Evolutionary conservation across 2,329 filamentous ascomycete species (phyloP).

Genomic region (Claviceps fusiformis): DNA sequence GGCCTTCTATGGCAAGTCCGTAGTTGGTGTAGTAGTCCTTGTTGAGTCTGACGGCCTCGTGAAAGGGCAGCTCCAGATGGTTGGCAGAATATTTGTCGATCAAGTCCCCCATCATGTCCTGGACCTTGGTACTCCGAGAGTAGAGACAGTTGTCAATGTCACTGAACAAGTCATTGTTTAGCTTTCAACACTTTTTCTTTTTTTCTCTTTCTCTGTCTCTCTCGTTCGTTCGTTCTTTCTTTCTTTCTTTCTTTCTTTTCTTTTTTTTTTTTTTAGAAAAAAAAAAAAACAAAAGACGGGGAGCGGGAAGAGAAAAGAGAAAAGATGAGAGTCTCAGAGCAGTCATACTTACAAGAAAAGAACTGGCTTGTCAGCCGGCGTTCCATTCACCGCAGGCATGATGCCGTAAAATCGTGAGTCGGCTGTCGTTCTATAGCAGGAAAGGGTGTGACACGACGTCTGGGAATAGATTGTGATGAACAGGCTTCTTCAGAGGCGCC

Average conservation of each 20-base stretch:
- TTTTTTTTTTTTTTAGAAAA: too few relatives aligned
- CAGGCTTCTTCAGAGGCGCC: background rate
- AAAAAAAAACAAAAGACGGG: too few relatives aligned
- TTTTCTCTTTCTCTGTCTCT: background rate
- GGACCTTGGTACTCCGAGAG: slow-evolving; percentile 75
- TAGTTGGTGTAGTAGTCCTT: slow-evolving; percentile 91
- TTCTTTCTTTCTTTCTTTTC: too few relatives aligned
- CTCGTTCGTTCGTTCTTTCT: too few relatives aligned
- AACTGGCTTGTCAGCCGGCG: slow-evolving; percentile 22
- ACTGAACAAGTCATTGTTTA: slow-evolving; percentile 35
- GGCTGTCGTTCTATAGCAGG: background rate
- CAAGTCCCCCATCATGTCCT: slow-evolving; percentile 74
- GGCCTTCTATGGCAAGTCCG: slow-evolving; percentile 89
- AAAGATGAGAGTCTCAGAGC: too few relatives aligned
- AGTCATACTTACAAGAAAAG: slow-evolving; percentile 26
- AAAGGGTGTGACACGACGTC: background rate
- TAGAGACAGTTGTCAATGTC: slow-evolving; percentile 99
- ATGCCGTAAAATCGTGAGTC: background rate
- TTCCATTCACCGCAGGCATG: slow-evolving; percentile 22
- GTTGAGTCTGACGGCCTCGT: slow-evolving; percentile 79
- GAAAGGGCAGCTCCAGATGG: slow-evolving; percentile 58
- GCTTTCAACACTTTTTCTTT: too few relatives aligned
- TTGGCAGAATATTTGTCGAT: slow-evolving; percentile 53
- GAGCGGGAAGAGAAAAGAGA: background rate
- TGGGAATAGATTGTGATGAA: background rate